phyloP scores from a whole-genome alignment of 805 yeast genomes.

The Torulaspora microellipsoides region DNA sequence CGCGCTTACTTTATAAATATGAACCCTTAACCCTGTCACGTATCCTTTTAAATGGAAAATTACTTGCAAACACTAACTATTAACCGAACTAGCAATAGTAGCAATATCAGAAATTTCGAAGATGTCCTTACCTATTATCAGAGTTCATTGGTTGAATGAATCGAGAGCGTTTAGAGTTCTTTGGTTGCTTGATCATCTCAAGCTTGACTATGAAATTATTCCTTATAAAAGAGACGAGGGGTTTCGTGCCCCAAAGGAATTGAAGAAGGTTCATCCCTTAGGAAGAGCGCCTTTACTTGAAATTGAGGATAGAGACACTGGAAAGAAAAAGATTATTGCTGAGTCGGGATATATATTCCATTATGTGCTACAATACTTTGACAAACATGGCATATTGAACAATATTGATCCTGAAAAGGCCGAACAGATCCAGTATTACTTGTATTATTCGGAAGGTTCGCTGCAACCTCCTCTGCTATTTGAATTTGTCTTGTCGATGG shows the following conservation, averaged over 20 bases:
- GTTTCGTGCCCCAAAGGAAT: conserved; percentile 45
- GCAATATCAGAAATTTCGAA: not conserved
- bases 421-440: conserved; percentile 45
- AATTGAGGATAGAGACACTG: conserved; percentile 35
- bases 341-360: conserved; percentile 60
- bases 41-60: too few species aligned
- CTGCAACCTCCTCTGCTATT: conserved; percentile 47
- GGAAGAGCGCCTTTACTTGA: conserved; percentile 64
- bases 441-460: conserved; percentile 60
- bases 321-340: conserved; percentile 36
- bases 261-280: conserved; percentile 52
- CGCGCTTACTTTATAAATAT: too few species aligned
- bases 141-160: conserved; percentile 28
- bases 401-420: conserved; percentile 40
- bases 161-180: conserved; percentile 59
- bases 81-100: too few species aligned
- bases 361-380: conserved; percentile 49
- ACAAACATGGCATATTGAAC: conserved; percentile 37
- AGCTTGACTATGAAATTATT: conserved; percentile 50
- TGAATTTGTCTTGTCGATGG: conserved; percentile 35
- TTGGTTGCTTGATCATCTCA: conserved; percentile 62
- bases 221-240: conserved; percentile 47
- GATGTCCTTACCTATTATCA: conserved; percentile 19
- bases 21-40: too few species aligned
- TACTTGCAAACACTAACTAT: too few species aligned